A percentile compares a stretch with the other conserved stretches of the same genome.
phyloP scores from a whole-genome alignment of 2,329 filamentous ascomycete genomes.

The Dichotomopilus funicola region DNA sequence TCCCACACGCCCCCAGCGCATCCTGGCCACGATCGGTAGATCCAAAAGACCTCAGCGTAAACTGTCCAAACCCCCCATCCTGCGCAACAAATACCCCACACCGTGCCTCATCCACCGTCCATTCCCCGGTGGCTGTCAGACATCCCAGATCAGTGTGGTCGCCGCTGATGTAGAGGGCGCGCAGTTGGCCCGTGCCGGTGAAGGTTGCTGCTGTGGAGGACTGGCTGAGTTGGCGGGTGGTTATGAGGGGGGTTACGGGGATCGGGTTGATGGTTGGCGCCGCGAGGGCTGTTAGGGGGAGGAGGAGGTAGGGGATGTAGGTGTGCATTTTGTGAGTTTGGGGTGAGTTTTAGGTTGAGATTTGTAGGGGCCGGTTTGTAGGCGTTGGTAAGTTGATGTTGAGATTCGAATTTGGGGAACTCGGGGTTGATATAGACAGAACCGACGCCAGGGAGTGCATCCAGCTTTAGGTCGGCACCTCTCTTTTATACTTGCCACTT shows the following conservation, averaged over 20 bases:
- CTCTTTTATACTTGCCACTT: too few species aligned
- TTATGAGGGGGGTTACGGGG: too few species aligned
- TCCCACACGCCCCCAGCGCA: neutral
- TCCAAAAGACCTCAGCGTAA: neutral
- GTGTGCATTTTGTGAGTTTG: too few species aligned
- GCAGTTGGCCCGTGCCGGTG: constrained; percentile 13
- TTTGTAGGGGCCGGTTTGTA: neutral
- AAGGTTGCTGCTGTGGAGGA: neutral
- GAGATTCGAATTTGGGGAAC: neutral
- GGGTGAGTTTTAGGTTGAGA: too few species aligned
- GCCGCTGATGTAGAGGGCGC: constrained; percentile 4
- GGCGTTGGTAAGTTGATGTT: neutral
- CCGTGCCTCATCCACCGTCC: constrained; percentile 10
- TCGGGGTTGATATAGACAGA: too few species aligned
- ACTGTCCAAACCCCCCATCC: neutral
- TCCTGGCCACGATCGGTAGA: too few species aligned
- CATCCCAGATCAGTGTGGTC: constrained; percentile 13
- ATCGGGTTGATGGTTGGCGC: too few species aligned
- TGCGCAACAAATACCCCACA: constrained; percentile 8
- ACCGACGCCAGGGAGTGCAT: too few species aligned
- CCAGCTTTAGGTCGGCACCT: too few species aligned
- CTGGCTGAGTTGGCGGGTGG: too few species aligned
- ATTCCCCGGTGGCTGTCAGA: constrained; percentile 10
- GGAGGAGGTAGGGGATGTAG: too few species aligned
- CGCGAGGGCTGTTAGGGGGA: too few species aligned